Conservation (phyloP, 1,284 basidiomycete genomes). For the Heterobasidion occidentale region DNA sequence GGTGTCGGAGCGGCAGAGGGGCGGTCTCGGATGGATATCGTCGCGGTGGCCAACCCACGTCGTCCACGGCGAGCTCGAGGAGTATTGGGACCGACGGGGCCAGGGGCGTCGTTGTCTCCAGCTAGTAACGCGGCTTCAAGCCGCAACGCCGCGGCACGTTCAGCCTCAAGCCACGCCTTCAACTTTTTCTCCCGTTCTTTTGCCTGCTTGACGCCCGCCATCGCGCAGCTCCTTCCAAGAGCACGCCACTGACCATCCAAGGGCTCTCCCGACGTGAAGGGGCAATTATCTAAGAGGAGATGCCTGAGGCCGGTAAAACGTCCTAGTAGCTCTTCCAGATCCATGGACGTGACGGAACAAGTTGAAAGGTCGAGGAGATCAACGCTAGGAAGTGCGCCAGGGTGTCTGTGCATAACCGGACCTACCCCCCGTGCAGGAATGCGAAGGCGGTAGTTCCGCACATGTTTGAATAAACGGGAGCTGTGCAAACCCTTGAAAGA, state of each 20-base stretch:
- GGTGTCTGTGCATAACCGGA: conserved; percentile 28
- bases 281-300: conserved; percentile 48
- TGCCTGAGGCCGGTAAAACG: conserved; percentile 37
- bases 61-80: conserved; percentile 20
- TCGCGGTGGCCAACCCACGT: conserved; percentile 45
- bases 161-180: conserved; percentile 38
- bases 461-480: conserved; percentile 32
- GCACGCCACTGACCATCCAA: conserved; percentile 43
- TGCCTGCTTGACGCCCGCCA: conserved; percentile 43
- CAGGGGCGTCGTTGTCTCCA: too few relatives aligned
- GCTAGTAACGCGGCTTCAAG: neutral
- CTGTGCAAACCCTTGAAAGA: conserved; percentile 35
- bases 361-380: conserved; percentile 57
- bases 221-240: conserved; percentile 47
- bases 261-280: conserved; percentile 16
- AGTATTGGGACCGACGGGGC: neutral
- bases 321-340: conserved; percentile 41
- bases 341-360: conserved; percentile 35
- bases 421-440: conserved; percentile 51
- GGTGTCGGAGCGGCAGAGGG: neutral
- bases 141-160: neutral
- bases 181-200: conserved; percentile 52
- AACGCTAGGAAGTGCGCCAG: conserved; percentile 29
- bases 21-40: conserved; percentile 41
- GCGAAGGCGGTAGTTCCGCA: conserved; percentile 46